Base-by-base conservation (phyloP, 495 filamentous ascomycete species). In the Aspergillus panamensis region DNA sequence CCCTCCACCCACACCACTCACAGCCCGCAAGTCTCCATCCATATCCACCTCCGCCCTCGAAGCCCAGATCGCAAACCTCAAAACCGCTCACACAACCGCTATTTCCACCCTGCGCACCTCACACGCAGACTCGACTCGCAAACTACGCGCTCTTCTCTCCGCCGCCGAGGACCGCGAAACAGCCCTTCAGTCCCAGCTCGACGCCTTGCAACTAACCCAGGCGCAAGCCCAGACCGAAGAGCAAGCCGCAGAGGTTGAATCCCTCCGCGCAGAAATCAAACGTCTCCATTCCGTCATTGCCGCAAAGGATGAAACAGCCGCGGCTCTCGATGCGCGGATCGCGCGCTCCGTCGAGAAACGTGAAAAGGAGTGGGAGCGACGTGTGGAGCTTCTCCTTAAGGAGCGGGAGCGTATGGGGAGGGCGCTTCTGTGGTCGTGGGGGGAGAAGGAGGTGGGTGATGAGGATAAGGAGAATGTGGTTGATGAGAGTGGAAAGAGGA, bases 361-460 rank as follows among this genome's bases (percentile, higher is more conserved):
- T 35, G 80, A 82, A 63, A 70, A 70, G 35, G 78, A 81, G 54
- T 82, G 80, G 80, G 71, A 78, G 53, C 69, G 75, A 0, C 74
- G 80, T 10, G 66, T 79, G 10, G 74, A 82, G 47, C 58, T 84
- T 7, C 61, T 83, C 8, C 81, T 87, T 44, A 76, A 77, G 58
- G 83, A 87, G 54, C 71, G 81, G 35, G 80, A 79, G 31, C 77
- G 74, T 43, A 76, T 83, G 75, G 77, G 75, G 13, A 80, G 74
- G 52, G 78, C 73, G 13, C 67, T 82, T 53, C 67, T 82, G 70
- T 71, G 66, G 71, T 63, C 56, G 3, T 80, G 78, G 78, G 78
- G 78, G 1, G 77, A 78, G 62, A 78, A 81, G 53, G 79, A 82
- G 39, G 71, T 53, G 25, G 40, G 39, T 8, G 64, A 68, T 10